phyloP scores from a whole-genome alignment of 257 asterid genomes.

The Coffea eugenioides region DNA sequence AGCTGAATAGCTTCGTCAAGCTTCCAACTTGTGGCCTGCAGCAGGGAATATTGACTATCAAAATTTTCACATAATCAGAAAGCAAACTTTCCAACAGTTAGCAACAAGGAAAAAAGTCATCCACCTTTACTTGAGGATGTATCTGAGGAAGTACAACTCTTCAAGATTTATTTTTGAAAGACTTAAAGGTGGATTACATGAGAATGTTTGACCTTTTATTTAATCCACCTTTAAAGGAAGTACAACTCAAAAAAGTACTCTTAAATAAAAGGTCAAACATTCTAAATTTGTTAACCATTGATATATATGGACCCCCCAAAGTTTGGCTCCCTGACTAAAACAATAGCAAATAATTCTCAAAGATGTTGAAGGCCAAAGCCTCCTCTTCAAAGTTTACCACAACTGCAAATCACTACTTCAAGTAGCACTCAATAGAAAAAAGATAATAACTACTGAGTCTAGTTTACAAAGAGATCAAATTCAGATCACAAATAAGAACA shows the following conservation, averaged over 20 bases:
- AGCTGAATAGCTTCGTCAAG: conserved; percentile 99
- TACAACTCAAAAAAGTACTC: not conserved
- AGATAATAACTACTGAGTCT: not conserved
- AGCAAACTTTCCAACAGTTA: not conserved
- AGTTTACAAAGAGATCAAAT: not conserved
- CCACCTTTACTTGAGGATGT: not conserved
- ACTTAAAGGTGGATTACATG: no score
- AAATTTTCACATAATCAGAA: not conserved
- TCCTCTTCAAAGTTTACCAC: not conserved
- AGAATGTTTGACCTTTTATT: no score
- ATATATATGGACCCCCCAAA: not conserved
- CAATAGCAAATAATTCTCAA: not conserved
- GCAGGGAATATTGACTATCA: conserved; percentile 19
- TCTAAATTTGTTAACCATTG: not conserved
- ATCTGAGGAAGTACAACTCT: not conserved
- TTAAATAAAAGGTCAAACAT: not conserved
- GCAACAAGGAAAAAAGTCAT: not conserved
- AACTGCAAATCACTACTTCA: not conserved
- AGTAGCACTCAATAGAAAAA: not conserved
- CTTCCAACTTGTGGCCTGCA: conserved; percentile 96
- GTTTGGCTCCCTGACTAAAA: not conserved
- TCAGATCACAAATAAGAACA: not conserved
- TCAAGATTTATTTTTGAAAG: no score
- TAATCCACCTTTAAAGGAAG: not conserved
- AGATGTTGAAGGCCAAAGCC: no score